Base-by-base conservation (phyloP, 345 rosid genomes). In the Orychophragmus violaceus region DNA sequence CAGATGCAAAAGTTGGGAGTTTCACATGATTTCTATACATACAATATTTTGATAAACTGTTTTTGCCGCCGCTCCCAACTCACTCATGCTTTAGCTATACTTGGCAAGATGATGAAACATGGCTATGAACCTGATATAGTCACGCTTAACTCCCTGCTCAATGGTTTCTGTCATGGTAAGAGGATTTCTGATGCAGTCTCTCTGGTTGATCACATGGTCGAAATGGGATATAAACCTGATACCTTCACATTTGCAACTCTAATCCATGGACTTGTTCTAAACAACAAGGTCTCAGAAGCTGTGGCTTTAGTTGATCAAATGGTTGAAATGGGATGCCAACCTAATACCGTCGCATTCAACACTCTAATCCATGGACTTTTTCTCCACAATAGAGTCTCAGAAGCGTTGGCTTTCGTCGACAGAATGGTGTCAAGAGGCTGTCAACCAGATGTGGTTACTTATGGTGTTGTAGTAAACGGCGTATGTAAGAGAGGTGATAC, bases 51-150 rank as follows among this genome's bases (percentile, higher is more conserved):
- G 27, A 24, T 24, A 2, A 24, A 24, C 27, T 24, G 4, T 24
- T 24, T 24, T 24, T 2, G 27, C 27, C 27, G 27, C 27, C 27
- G 3, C 27, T 24, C 27, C 2, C 4, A 24, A 4, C 27, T 24
- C 27, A 2, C 27, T 24, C 27, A 2, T 24, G 27, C 27, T 2
- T 24, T 24, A n/a, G 27, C 27, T 4, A 2, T 24, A 2, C 27
- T 24, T 24, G 27, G 27, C 3, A 24, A 24, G 39, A 53, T 66
- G 61, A 66, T 66, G 22, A 66, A 53, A 41, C 52, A 25, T 0
- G 52, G 70, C 0, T 41, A 41, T 21, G 54, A 42, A 0, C 71
- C 62, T 1, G 0, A 0, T 0, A 24, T 4, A 24, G 27, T 24
- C 27, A 24, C 27, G 16, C 6, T 66, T 7, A n/a, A 6, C 5